Evolutionary conservation across 192 early-diverging fungal species (phyloP).

Genomic region (Linnemannia exigua): DNA sequence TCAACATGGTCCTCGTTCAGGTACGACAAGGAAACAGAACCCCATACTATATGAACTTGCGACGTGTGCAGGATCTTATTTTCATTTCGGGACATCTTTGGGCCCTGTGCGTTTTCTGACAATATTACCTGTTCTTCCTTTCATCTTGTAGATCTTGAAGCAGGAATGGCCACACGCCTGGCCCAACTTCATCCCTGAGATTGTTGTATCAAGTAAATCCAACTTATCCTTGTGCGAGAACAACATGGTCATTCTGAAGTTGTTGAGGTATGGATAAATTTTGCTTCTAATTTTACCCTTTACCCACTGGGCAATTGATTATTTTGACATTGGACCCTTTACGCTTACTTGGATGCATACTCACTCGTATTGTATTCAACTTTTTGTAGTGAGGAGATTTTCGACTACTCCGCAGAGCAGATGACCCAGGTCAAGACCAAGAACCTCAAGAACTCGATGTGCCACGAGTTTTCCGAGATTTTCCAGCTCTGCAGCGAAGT

Average conservation of each 20-base stretch:
- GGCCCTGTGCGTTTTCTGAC: background rate
- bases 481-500: constrained; percentile 96
- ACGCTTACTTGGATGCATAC: background rate
- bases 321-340: background rate
- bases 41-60: background rate
- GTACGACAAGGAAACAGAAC: constrained; percentile 55
- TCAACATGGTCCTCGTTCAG: constrained; percentile 98
- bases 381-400: constrained; percentile 94
- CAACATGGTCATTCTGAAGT: constrained; percentile 99
- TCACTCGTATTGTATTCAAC: constrained; percentile 20
- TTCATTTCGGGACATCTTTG: background rate
- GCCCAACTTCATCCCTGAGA: constrained; percentile 98
- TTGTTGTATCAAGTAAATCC: constrained; percentile 93
- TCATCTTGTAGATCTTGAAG: constrained; percentile 86
- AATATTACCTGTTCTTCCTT: background rate
- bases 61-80: background rate
- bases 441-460: constrained; percentile 96
- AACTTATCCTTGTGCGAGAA: constrained; percentile 97
- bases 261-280: constrained; percentile 80
- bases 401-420: constrained; percentile 98
- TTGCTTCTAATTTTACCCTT: background rate
- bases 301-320: too few species aligned
- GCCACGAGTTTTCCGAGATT: constrained; percentile 94
- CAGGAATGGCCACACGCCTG: constrained; percentile 99
- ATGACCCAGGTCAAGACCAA: constrained; percentile 97